Evolutionary conservation across 257 asterid species (phyloP), one percentile per base, ranked within the genome.

Genomic region (Anisodus tanguticus): DNA sequence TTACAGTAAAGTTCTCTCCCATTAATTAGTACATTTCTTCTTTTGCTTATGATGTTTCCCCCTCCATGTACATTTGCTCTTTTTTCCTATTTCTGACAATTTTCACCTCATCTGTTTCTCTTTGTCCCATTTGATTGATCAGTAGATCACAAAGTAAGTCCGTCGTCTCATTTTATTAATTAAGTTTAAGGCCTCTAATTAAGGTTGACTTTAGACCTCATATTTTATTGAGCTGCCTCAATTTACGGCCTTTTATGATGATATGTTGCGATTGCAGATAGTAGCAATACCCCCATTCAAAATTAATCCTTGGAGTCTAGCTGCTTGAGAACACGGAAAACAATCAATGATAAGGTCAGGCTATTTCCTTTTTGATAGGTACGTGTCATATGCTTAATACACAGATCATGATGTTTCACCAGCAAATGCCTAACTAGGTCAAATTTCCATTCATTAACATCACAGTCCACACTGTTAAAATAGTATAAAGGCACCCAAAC

Each of bases 291-390:
- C 81, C 49, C 80, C 62, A 12, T 74, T 39, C 26, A 6, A 51
- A 71, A 53, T 54, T 22, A 51, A 76, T 76, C 8, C 81, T 76
- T 51, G 26, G 22, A 76, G 63, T 76, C 51, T 51, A 76, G 63
- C 63, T 51, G 8, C 81, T 51, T 26, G 63, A 51, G 63, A 76
- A 26, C 63, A 76, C 1, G 8, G 45, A 76, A 51, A 63, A 76
- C 45, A 12, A 39, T n/a, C 59, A 76, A 26, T 76, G 62, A 76
- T 22, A 26, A 76, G 47, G 47, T 76, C 26, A 12, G 8, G 47
- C 63, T 12, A 11, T 26, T 51, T 76, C 5, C 22, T 26, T 51
- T 51, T 51, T 10, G 5, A 47, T 49, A n/a, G 41, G 12, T 7
- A 12, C 2, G 0, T 22, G 12, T 51, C n/a, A 22, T 39, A 69